These are phyloP conservation scores for Monosporascus ibericus DNA, from an alignment of 2,329 filamentous ascomycete species.

Conservation along the genomic window DNA sequence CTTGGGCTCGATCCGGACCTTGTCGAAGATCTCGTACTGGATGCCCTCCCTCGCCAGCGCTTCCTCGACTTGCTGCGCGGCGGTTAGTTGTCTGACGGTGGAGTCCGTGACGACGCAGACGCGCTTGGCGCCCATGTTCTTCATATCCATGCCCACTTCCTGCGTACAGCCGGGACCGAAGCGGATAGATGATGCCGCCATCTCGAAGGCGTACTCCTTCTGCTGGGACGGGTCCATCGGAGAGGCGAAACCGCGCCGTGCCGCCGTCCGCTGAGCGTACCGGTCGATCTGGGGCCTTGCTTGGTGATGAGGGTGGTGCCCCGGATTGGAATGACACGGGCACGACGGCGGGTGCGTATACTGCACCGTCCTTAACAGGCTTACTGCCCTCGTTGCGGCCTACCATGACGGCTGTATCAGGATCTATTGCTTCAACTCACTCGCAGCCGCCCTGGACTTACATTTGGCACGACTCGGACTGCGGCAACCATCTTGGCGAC, in stretches of 20 bases:
- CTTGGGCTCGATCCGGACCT: conserved; percentile 84
- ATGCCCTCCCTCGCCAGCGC: conserved; percentile 74
- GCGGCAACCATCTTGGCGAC: conserved; percentile 23
- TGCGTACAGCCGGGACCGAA: conserved; percentile 91
- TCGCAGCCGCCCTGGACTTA: conserved; percentile 15
- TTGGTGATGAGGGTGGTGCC: conserved; percentile 68
- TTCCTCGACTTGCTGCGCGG: conserved; percentile 84
- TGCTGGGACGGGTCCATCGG: conserved; percentile 65
- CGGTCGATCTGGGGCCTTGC: conserved; percentile 43
- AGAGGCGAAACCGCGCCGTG: conserved; percentile 58
- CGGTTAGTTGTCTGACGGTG: conserved; percentile 74
- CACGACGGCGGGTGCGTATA: conserved; percentile 82
- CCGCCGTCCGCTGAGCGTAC: conserved; percentile 36
- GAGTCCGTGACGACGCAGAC: conserved; percentile 90
- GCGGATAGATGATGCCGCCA: conserved; percentile 91
- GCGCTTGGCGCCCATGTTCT: conserved; percentile 79
- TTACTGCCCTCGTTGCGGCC: conserved; percentile 60
- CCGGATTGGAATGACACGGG: conserved; percentile 88
- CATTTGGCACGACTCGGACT: conserved; percentile 29
- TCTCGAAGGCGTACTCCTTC: conserved; percentile 98
- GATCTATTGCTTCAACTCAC: not conserved
- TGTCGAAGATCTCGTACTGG: conserved; percentile 73
- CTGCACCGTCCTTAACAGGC: conserved; percentile 81
- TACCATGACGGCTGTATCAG: conserved; percentile 19
- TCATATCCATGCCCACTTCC: conserved; percentile 97